phyloP scores from a whole-genome alignment of 306 rosid species.

The Rosa persica region DNA sequence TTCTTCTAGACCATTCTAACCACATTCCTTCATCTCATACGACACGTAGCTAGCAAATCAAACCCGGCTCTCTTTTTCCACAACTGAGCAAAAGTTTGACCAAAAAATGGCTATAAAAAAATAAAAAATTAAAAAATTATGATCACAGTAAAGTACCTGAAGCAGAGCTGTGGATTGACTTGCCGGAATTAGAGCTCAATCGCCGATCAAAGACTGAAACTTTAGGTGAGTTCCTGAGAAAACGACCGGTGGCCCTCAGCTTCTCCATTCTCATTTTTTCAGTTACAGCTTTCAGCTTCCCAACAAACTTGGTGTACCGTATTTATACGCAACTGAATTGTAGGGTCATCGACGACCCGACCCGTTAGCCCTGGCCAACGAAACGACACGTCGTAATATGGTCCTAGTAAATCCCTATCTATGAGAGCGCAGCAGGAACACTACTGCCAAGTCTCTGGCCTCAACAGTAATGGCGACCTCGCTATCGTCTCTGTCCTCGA shows the following conservation, averaged over 20 bases:
- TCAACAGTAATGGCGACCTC: constrained; percentile 43
- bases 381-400: background rate
- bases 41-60: background rate
- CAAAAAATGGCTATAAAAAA: background rate
- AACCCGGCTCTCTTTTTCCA: background rate
- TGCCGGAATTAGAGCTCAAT: constrained; percentile 10
- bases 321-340: background rate
- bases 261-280: constrained; percentile 37
- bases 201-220: constrained; percentile 26
- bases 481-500: constrained; percentile 48
- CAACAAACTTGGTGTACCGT: background rate
- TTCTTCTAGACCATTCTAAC: too few species aligned
- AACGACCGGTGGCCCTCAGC: constrained; percentile 39
- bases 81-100: background rate
- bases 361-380: background rate
- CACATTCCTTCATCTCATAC: background rate
- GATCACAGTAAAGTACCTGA: constrained; percentile 24
- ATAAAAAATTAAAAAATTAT: background rate
- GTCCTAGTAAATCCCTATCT: background rate
- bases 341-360: background rate
- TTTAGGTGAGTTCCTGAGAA: constrained; percentile 33
- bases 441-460: background rate
- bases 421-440: background rate
- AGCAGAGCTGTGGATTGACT: constrained; percentile 28
- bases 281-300: background rate